phyloP scores from a whole-genome alignment of 169 alveolate genomes.

The Plasmodium fragile region DNA sequence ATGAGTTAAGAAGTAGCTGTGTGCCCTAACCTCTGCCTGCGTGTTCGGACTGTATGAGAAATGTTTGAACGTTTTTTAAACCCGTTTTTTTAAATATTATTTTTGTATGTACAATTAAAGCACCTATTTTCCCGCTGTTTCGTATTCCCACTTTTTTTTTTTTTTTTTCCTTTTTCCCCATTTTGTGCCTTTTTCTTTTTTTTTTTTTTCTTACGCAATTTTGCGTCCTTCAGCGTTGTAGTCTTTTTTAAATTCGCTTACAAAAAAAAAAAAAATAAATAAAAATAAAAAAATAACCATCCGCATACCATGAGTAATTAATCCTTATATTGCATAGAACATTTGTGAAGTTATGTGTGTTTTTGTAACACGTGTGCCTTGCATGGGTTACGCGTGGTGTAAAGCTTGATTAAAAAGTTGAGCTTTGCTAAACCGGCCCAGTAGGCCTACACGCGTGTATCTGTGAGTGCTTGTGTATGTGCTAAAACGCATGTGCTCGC shows the following conservation, averaged over 20 bases:
- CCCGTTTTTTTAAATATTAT: neutral
- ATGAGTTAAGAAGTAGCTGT: neutral
- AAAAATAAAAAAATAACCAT: neutral
- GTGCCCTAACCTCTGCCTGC: neutral
- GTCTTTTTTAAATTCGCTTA: neutral
- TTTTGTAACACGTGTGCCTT: neutral
- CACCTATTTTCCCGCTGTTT: neutral
- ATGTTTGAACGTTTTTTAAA: neutral
- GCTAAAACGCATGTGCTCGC: neutral
- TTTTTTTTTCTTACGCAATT: neutral
- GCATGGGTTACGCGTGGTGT: neutral
- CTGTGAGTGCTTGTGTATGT: neutral
- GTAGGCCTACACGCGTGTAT: neutral
- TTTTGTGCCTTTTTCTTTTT: no score
- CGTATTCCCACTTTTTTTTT: neutral
- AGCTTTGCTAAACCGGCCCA: neutral
- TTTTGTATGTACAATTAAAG: neutral
- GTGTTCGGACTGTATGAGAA: neutral
- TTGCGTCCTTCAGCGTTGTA: neutral
- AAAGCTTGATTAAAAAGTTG: neutral
- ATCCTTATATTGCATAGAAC: neutral
- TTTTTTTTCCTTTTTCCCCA: neutral
- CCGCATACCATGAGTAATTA: neutral
- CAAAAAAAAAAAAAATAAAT: neutral
- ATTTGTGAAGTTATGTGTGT: neutral